Evolutionary conservation across 139 green algal genomes (phyloP).

Genomic region (Chlorella vulgaris): DNA sequence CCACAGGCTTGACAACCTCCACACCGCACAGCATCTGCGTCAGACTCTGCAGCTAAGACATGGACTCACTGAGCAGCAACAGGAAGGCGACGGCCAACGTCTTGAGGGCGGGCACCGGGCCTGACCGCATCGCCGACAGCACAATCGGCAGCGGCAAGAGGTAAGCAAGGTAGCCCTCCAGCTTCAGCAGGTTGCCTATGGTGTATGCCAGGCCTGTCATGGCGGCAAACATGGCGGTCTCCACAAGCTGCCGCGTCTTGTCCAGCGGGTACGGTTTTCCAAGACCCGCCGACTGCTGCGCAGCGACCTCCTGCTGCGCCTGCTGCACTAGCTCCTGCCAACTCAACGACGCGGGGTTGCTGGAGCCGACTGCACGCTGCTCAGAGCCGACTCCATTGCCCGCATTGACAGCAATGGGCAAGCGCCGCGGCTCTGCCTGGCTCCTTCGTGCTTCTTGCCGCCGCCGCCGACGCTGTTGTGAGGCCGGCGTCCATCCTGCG

Average conservation of each 20-base stretch:
- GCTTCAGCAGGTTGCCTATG: constrained; percentile 71
- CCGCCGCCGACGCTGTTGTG: background rate
- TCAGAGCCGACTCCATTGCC: no score
- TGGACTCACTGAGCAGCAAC: constrained; percentile 80
- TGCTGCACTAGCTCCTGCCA: background rate
- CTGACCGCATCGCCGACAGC: constrained; percentile 68
- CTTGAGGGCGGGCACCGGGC: constrained; percentile 53
- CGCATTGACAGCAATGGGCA: no score
- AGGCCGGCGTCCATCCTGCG: background rate
- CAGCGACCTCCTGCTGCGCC: background rate
- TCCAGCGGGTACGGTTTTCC: background rate
- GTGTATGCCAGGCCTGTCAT: constrained; percentile 80
- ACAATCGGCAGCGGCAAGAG: constrained; percentile 85
- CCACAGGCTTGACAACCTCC: no score
- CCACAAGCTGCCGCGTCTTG: constrained; percentile 59
- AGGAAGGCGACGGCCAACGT: constrained; percentile 75
- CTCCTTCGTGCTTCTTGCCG: no score
- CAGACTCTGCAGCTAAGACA: no score
- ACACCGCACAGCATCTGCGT: no score
- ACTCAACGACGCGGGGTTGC: background rate
- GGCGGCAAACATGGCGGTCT: constrained; percentile 91
- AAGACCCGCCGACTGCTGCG: constrained; percentile 18
- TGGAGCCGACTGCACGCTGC: background rate
- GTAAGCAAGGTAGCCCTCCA: constrained; percentile 83
- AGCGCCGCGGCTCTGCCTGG: no score